These are phyloP conservation scores for Colletotrichum truncatum DNA, from an alignment of 2,329 filamentous ascomycete species.

Conservation along the genomic window DNA sequence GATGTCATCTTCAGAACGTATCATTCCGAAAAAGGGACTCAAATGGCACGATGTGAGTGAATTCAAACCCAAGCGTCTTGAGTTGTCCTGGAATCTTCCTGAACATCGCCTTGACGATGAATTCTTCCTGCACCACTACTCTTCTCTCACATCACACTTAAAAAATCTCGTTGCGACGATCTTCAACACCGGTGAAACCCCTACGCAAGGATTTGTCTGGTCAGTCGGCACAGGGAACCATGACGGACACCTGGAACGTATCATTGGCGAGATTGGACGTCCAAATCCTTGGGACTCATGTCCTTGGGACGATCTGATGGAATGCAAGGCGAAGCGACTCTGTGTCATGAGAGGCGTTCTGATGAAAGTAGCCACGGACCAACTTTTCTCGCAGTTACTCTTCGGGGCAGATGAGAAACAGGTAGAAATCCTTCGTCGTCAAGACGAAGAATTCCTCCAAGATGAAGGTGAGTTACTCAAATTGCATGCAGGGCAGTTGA, in stretches of 20 bases:
- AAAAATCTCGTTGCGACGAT: conserved; percentile 31
- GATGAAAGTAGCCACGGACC: conserved; percentile 37
- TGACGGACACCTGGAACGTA: neutral
- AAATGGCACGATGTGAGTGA: neutral
- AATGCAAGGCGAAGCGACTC: conserved; percentile 32
- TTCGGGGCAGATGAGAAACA: conserved; percentile 42
- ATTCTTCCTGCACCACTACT: conserved; percentile 14
- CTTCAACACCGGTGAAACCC: conserved; percentile 23
- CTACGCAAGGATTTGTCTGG: neutral
- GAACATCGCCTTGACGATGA: conserved; percentile 1
- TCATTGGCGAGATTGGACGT: conserved; percentile 36
- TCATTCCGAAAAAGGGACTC: neutral
- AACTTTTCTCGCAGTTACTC: conserved; percentile 39
- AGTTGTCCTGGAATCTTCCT: conserved; percentile 3
- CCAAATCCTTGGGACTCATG: conserved; percentile 34
- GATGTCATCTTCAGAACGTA: neutral
- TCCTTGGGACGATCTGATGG: conserved; percentile 41
- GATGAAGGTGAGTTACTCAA: conserved; percentile 38
- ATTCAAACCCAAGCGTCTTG: conserved; percentile 12
- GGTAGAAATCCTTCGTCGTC: conserved; percentile 31
- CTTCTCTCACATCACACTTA: conserved; percentile 35
- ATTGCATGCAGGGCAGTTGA: neutral
- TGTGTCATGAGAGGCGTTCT: conserved; percentile 40
- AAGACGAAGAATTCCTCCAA: conserved; percentile 36
- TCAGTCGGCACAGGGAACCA: neutral